phyloP scores from a whole-genome alignment of 1,139 yeast genomes.

The Lodderomyces margitis region DNA sequence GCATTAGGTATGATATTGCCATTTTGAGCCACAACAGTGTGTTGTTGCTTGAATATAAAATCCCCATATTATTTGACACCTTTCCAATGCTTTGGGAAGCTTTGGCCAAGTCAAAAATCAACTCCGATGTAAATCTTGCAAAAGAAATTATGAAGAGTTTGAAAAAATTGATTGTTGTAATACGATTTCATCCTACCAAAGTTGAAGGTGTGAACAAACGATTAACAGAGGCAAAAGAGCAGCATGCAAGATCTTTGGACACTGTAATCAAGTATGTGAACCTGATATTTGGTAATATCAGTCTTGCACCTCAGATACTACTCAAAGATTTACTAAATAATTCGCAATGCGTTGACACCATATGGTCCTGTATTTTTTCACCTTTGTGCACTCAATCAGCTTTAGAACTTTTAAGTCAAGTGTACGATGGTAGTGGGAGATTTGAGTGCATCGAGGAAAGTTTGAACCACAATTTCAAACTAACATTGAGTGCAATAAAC shows the following conservation, averaged over 20 bases:
- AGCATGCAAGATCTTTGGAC: slow-evolving; percentile 34
- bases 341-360: slow-evolving; percentile 41
- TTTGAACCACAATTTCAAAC: slow-evolving; percentile 41
- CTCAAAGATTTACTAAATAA: slow-evolving; percentile 33
- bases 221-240: slow-evolving; percentile 23
- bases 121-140: slow-evolving; percentile 38
- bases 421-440: slow-evolving; percentile 65
- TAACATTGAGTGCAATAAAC: slow-evolving; percentile 49
- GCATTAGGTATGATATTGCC: slow-evolving; percentile 55
- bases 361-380: slow-evolving; percentile 70
- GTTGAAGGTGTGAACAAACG: slow-evolving; percentile 20
- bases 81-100: slow-evolving; percentile 49
- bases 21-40: slow-evolving; percentile 54
- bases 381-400: slow-evolving; percentile 66
- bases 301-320: slow-evolving; percentile 41
- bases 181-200: slow-evolving; percentile 32
- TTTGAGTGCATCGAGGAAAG: slow-evolving; percentile 65
- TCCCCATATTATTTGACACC: slow-evolving; percentile 43
- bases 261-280: slow-evolving; percentile 23
- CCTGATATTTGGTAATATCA: slow-evolving; percentile 31
- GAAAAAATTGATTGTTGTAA: slow-evolving; percentile 41
- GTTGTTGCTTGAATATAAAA: slow-evolving; percentile 36
- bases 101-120: slow-evolving; percentile 31
- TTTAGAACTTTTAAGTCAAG: slow-evolving; percentile 69
- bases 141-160: slow-evolving; percentile 42